Conservation (phyloP, 106 monocot genomes). For the Dendrobium chrysotoxum region DNA sequence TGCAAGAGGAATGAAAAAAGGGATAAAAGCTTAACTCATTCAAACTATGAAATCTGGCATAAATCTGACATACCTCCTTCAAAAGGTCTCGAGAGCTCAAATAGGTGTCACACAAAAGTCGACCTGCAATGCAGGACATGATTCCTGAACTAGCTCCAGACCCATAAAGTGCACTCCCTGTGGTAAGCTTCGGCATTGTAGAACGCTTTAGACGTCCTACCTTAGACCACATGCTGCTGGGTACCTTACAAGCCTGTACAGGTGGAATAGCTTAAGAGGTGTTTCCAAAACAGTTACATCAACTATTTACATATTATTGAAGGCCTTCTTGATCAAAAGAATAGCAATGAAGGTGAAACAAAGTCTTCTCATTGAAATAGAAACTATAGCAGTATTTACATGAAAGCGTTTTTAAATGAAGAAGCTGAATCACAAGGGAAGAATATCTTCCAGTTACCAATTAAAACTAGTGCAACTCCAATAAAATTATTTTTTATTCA, state of each 20-base stretch:
- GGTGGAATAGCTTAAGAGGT: not conserved
- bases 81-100: constrained; percentile 81
- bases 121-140: constrained; percentile 87
- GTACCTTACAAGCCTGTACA: constrained; percentile 68
- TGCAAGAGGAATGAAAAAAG: not conserved
- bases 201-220: constrained; percentile 91
- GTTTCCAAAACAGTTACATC: not conserved
- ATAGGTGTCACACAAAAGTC: constrained; percentile 93
- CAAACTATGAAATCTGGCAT: not conserved
- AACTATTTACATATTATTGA: not conserved
- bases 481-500: not conserved
- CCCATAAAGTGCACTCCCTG: constrained; percentile 66
- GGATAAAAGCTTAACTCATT: not conserved
- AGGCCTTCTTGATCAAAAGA: not conserved
- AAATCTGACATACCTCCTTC: constrained; percentile 51
- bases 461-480: not conserved
- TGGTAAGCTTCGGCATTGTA: constrained; percentile 85
- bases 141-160: constrained; percentile 94
- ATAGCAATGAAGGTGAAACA: not conserved
- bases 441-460: not conserved
- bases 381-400: not conserved
- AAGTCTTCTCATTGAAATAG: not conserved
- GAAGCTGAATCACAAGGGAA: not conserved
- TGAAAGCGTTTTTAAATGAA: not conserved
- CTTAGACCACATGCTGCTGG: constrained; percentile 88